Base-by-base conservation (phyloP, 2,329 filamentous ascomycete species). In the Monascus ruber region DNA sequence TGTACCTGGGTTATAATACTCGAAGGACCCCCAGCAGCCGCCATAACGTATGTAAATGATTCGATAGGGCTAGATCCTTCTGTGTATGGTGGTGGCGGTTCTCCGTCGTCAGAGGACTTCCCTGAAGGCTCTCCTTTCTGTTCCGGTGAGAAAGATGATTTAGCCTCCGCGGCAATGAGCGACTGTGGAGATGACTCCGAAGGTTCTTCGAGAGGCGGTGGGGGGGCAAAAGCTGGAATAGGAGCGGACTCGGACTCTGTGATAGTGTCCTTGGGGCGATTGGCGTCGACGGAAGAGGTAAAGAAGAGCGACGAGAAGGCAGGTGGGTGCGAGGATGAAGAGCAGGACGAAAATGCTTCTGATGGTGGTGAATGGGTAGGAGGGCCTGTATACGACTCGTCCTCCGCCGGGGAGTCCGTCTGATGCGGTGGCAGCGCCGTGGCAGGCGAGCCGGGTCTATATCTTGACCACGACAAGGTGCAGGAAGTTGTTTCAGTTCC, bases 1-100 rank as follows among this genome's bases (percentile, higher is more conserved):
- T 94, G 88, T 54, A 98, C 91, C 71, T 98, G 91, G 66, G 91
- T 98, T 69, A 98, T 94, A 61, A 98, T 94, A 77, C 91, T 96
- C 71, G 88, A 83, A 54, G 88, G 85, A 70, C 88, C 89, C 73
- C 89, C 89, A 68, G 89, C 88, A 63, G 87, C 85, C 68, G 91
- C 88, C 91, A 98, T 98, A 62, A 94, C 78, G 77, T 93, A 98
- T 54, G 83, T 81, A 59, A 98, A 98, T 42, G 86, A 85, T 44
- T 83, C 76, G 62, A 98, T 79, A 46, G 91, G 91, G 70, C 86
- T 95, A 45, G 80, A 83, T 54, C 89, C 88, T 57, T 96, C 89
- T 51, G 85, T 87, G 64, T 98, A 98, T 41, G 91, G 89, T 42
- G 91, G 91, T 44, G 91, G 91, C 42, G 89, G 89, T 69, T 96